Evolutionary conservation across 176 grass and related monocot species (phyloP).

Genomic region (Musa itinerans): DNA sequence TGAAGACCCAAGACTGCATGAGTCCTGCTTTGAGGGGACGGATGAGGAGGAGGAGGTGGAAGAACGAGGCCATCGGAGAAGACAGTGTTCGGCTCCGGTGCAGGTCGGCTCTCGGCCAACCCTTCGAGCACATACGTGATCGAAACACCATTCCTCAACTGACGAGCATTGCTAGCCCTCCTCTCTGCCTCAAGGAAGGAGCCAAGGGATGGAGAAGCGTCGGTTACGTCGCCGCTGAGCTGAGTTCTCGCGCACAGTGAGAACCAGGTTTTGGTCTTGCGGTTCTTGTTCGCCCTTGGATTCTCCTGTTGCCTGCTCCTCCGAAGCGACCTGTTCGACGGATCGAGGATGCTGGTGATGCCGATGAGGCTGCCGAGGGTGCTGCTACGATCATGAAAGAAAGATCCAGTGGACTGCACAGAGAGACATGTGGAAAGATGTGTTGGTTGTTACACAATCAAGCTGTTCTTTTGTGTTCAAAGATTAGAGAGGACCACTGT

Average conservation of each 20-base stretch:
- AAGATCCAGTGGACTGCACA: conserved; percentile 20
- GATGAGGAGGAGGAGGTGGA: background rate
- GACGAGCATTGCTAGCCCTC: conserved; percentile 1
- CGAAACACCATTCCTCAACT: background rate
- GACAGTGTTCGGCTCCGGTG: conserved; percentile 1
- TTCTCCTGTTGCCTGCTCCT: background rate
- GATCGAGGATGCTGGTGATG: conserved; percentile 21
- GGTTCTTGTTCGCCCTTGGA: conserved; percentile 6
- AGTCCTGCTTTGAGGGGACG: background rate
- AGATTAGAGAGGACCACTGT: no score
- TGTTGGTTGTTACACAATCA: no score
- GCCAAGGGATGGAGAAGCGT: conserved; percentile 17
- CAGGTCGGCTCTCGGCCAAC: background rate
- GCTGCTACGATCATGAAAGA: conserved; percentile 13
- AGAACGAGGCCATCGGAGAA: conserved; percentile 11
- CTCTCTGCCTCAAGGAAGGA: conserved; percentile 20
- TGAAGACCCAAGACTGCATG: background rate
- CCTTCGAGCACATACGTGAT: background rate
- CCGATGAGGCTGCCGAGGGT: conserved; percentile 27
- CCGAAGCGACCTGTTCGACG: conserved; percentile 4
- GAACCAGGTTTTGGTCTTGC: conserved; percentile 2
- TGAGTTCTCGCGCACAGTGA: conserved; percentile 11
- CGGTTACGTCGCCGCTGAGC: background rate
- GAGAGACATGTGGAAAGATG: background rate
- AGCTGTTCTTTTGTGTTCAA: no score